Evolutionary conservation across 2,329 filamentous ascomycete genomes (phyloP).

Genomic region (Verticillium tricorpus): DNA sequence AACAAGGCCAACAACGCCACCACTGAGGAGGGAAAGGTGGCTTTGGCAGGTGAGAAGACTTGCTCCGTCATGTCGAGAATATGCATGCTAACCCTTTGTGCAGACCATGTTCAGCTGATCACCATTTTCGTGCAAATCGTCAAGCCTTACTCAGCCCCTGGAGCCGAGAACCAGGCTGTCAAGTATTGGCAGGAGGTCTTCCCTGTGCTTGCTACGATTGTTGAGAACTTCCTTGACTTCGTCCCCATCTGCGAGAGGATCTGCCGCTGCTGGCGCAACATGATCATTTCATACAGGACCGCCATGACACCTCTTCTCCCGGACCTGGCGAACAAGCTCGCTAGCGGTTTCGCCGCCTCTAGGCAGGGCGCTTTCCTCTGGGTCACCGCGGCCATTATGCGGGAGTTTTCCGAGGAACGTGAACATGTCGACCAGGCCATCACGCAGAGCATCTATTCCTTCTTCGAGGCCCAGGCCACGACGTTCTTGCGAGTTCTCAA

Average conservation of each 20-base stretch:
- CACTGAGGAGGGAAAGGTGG: constrained; percentile 77
- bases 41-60: constrained; percentile 65
- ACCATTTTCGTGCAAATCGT: constrained; percentile 81
- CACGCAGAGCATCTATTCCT: constrained; percentile 82
- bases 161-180: constrained; percentile 80
- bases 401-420: constrained; percentile 89
- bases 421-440: constrained; percentile 80
- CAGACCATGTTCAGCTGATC: constrained; percentile 85
- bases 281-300: constrained; percentile 92
- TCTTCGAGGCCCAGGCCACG: constrained; percentile 90
- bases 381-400: constrained; percentile 91
- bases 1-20: constrained; percentile 79
- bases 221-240: constrained; percentile 82
- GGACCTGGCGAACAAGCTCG: constrained; percentile 82
- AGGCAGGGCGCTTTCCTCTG: constrained; percentile 97
- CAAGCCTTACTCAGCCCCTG: constrained; percentile 67
- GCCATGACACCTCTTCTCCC: constrained; percentile 82
- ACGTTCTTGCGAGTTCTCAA: constrained; percentile 87
- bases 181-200: constrained; percentile 96
- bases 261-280: constrained; percentile 92
- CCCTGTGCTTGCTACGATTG: constrained; percentile 77
- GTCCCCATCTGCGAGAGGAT: constrained; percentile 88
- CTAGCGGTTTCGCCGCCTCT: constrained; percentile 77
- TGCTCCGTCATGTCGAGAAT: not conserved
- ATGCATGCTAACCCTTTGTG: constrained; percentile 13